phyloP scores from a whole-genome alignment of 208 protist species.

The Leishmania martiniquensis region DNA sequence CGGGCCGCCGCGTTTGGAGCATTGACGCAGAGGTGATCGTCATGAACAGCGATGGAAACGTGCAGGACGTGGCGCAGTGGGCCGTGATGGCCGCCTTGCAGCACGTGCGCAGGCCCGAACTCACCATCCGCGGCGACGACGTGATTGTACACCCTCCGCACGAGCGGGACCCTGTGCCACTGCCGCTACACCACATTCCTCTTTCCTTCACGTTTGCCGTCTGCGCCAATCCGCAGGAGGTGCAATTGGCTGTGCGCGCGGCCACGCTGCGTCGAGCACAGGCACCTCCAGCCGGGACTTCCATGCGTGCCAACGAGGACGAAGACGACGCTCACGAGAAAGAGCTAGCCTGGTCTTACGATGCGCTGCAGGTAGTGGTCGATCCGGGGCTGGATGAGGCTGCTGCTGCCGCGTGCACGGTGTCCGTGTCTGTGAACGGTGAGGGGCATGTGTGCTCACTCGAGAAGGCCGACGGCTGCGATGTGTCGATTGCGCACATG shows the following conservation, averaged over 20 bases:
- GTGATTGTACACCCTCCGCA: slow-evolving; percentile 86
- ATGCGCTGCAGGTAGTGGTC: slow-evolving; percentile 60
- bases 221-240: slow-evolving; percentile 43
- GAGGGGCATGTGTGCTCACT: slow-evolving; percentile 86
- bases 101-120: slow-evolving; percentile 95
- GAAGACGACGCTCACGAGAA: not conserved
- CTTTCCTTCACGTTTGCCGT: slow-evolving; percentile 83
- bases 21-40: slow-evolving; percentile 87
- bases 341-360: slow-evolving; percentile 10
- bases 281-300: slow-evolving; percentile 9
- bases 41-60: slow-evolving; percentile 96
- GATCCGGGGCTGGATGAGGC: slow-evolving; percentile 78
- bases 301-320: not conserved
- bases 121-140: slow-evolving; percentile 89
- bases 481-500: slow-evolving; percentile 52
- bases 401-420: slow-evolving; percentile 58
- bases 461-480: slow-evolving; percentile 73
- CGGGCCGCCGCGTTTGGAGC: slow-evolving; percentile 93
- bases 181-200: slow-evolving; percentile 95
- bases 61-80: slow-evolving; percentile 86
- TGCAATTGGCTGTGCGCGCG: slow-evolving; percentile 38
- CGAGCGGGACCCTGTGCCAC: slow-evolving; percentile 94
- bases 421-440: slow-evolving; percentile 81
- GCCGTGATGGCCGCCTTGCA: slow-evolving; percentile 88
- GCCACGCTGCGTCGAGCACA: slow-evolving; percentile 26